phyloP scores from a whole-genome alignment of 331 rosid species.

The Malus hybrid region DNA sequence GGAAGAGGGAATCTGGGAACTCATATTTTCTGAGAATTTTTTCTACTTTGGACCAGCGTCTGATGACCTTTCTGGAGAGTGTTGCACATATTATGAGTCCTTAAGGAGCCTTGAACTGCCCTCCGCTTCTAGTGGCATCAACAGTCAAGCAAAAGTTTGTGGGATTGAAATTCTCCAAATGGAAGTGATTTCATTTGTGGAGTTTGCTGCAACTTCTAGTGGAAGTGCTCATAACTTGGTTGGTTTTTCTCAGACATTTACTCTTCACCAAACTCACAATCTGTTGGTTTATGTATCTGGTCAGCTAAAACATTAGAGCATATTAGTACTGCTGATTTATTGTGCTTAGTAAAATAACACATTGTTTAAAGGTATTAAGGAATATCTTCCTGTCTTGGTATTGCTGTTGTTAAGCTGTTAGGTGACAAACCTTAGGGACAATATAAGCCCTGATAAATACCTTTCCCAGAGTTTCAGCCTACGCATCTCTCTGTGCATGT shows the following conservation, averaged over 20 bases:
- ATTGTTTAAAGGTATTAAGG: not conserved
- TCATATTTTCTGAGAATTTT: slow-evolving; percentile 81
- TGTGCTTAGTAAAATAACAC: not conserved
- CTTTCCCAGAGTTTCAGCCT: not conserved
- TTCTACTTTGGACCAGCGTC: slow-evolving; percentile 61
- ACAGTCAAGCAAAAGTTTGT: slow-evolving; percentile 30
- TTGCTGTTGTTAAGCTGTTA: not conserved
- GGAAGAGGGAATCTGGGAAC: slow-evolving; percentile 90
- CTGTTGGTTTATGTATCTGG: slow-evolving; percentile 11
- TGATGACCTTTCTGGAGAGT: slow-evolving; percentile 38
- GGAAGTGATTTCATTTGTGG: slow-evolving; percentile 78
- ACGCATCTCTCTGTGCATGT: not conserved
- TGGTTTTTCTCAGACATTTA: slow-evolving; percentile 20
- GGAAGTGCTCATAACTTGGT: slow-evolving; percentile 73
- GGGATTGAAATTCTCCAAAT: slow-evolving; percentile 61
- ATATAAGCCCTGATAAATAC: not conserved
- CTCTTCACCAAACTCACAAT: not conserved
- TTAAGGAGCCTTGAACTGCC: slow-evolving; percentile 31
- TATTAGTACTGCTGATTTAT: not conserved
- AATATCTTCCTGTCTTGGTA: not conserved
- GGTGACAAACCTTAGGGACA: not conserved
- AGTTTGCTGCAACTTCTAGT: slow-evolving; percentile 67
- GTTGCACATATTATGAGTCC: slow-evolving; percentile 23
- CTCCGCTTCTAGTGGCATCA: slow-evolving; percentile 34
- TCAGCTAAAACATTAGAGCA: not conserved